Evolutionary conservation across 345 rosid genomes (phyloP), one percentile per base, ranked within the genome.

Genomic region (Brassica cretica): DNA sequence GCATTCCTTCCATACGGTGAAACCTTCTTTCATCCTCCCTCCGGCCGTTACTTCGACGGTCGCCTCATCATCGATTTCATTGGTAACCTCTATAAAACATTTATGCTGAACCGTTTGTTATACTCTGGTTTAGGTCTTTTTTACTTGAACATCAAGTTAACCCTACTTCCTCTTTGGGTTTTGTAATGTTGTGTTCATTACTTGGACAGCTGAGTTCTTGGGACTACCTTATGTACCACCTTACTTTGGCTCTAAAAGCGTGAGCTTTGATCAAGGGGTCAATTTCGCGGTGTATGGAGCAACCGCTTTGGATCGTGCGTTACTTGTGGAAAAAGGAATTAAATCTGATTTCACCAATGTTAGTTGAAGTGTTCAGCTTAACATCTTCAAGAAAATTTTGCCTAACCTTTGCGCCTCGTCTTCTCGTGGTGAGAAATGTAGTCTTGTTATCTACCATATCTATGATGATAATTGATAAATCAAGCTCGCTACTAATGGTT

Each of bases 201-300:
- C 18, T 70, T 15, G 55, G 24, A 62, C 71, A 88, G 89, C 91
- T n/a, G 79, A 88, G 41, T 44, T n/a, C 49, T 61, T 84, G n/a
- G 86, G 88, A 51, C 75, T 81, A 6, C 84, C 88, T 0, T 64
- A 70, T 1, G 74, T 86, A 35, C 85, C 82, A 2, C 84, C 89
- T 12, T 83, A 74, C 44, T 77, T 78, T 3, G 86, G 84, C 44
- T 73, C 62, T 2, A 18, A 63, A 66, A 70, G 71, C 6, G 78
- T 72, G 16, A 79, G 73, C 3, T 83, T 84, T 12, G 19, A 71
- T 1, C 30, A 70, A 10, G 91, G 89, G 25, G 86, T 80, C 39
- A 88, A 88, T 66, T 82, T 86, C 10, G 91, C 89, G 0, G 87
- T 86, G 30, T 83, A 69, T n/a, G 88, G 87, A 29, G 91, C 89